A percentile compares a stretch with the other conserved stretches of the same genome.
Conservation (phyloP, 495 filamentous ascomycete genomes). For the Hypoxylon intermedium region DNA sequence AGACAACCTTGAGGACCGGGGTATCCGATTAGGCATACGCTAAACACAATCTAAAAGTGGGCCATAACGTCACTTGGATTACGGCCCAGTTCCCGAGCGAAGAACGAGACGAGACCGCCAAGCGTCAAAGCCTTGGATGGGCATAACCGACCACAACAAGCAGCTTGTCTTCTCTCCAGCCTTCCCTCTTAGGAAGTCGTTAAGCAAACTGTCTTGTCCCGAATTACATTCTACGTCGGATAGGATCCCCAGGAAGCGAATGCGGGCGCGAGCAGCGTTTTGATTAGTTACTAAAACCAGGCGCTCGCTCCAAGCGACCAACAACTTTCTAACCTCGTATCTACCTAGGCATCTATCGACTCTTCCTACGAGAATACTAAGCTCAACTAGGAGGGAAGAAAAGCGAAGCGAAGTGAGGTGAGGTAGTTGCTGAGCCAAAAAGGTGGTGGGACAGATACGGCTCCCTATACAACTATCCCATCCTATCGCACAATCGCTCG, state of each 20-base stretch:
- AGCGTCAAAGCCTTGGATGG: not conserved
- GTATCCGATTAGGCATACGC: constrained; percentile 1
- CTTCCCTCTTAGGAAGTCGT: constrained; percentile 33
- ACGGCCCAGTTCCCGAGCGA: not conserved
- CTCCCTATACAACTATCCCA: constrained; percentile 5
- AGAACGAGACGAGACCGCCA: constrained; percentile 8
- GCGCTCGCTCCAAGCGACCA: not conserved
- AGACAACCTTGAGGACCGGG: not conserved
- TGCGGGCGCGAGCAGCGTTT: not conserved
- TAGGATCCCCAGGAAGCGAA: too few species aligned
- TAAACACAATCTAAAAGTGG: constrained; percentile 25
- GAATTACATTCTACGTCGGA: too few species aligned
- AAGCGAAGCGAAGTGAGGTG: not conserved
- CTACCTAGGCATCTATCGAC: not conserved
- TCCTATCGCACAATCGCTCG: constrained; percentile 7
- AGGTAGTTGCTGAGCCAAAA: too few species aligned
- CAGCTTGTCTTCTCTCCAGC: constrained; percentile 11
- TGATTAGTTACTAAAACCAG: not conserved
- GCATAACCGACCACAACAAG: constrained; percentile 3
- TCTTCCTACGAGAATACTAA: constrained; percentile 1
- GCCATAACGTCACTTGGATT: constrained; percentile 23
- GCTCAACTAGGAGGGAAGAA: not conserved
- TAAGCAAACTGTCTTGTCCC: not conserved
- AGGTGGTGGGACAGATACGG: constrained; percentile 7
- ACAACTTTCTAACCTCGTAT: not conserved